These are phyloP conservation scores for Xylaria sp. DNA, from an alignment of 495 filamentous ascomycete species.

Conservation along the genomic window DNA sequence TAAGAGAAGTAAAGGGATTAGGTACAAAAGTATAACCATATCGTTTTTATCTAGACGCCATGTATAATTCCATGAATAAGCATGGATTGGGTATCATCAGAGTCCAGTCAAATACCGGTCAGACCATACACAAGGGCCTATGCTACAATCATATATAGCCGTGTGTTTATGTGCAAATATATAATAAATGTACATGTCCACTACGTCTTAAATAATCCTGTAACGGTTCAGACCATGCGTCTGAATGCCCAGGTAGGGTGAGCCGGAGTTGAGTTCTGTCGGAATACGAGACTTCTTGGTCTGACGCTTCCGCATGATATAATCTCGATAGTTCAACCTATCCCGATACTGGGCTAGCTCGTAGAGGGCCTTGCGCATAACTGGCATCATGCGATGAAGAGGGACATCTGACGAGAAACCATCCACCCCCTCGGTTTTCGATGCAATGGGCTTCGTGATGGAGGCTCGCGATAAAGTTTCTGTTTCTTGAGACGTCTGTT, in stretches of 20 bases:
- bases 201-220: not conserved
- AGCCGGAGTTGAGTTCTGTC: not conserved
- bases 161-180: conserved; percentile 2
- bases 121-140: conserved; percentile 10
- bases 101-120: conserved; percentile 3
- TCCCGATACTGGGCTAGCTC: not conserved
- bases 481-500: not conserved
- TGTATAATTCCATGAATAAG: not conserved
- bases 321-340: not conserved
- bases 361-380: conserved; percentile 1
- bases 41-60: not conserved
- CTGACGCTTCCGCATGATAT: not conserved
- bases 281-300: not conserved
- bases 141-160: conserved; percentile 16
- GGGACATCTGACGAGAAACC: not conserved
- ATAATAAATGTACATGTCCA: not conserved
- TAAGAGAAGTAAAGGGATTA: no score
- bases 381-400: not conserved
- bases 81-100: conserved; percentile 18
- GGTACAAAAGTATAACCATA: not conserved
- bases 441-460: not conserved
- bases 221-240: not conserved
- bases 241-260: not conserved
- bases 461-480: not conserved
- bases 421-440: not conserved